These are phyloP conservation scores for Linum usitatissimum DNA, from an alignment of 345 rosid species.

Conservation along the genomic window DNA sequence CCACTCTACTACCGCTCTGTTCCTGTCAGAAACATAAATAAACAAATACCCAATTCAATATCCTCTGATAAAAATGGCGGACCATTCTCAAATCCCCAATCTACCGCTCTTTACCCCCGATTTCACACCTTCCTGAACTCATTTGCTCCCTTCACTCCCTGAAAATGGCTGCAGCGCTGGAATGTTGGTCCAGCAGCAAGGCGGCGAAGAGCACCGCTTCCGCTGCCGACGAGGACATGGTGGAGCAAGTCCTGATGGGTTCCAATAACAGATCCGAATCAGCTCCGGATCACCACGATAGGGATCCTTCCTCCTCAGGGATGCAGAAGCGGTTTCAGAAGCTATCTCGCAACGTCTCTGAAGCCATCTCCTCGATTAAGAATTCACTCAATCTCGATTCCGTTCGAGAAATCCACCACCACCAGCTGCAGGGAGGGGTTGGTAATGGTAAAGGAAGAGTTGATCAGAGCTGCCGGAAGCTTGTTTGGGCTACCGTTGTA, in stretches of 20 bases:
- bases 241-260: constrained; percentile 91
- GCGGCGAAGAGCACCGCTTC: constrained; percentile 21
- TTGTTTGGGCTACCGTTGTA: constrained; percentile 82
- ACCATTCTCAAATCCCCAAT: not conserved
- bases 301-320: constrained; percentile 26
- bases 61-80: not conserved
- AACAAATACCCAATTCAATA: no score
- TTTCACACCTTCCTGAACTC: not conserved
- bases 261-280: constrained; percentile 70
- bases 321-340: constrained; percentile 77
- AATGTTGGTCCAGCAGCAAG: constrained; percentile 90
- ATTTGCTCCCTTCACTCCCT: not conserved
- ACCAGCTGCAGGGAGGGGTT: not conserved
- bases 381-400: constrained; percentile 79
- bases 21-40: not conserved
- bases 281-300: constrained; percentile 11
- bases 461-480: constrained; percentile 48
- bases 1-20: not conserved
- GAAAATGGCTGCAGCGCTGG: constrained; percentile 83
- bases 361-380: constrained; percentile 78
- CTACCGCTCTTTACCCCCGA: not conserved
- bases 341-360: constrained; percentile 74
- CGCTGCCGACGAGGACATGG: constrained; percentile 57
- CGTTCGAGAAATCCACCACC: constrained; percentile 17
- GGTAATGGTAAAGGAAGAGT: constrained; percentile 14